Base-by-base conservation (phyloP, 108 stramenopile genomes). In the Ochromonas danica region DNA sequence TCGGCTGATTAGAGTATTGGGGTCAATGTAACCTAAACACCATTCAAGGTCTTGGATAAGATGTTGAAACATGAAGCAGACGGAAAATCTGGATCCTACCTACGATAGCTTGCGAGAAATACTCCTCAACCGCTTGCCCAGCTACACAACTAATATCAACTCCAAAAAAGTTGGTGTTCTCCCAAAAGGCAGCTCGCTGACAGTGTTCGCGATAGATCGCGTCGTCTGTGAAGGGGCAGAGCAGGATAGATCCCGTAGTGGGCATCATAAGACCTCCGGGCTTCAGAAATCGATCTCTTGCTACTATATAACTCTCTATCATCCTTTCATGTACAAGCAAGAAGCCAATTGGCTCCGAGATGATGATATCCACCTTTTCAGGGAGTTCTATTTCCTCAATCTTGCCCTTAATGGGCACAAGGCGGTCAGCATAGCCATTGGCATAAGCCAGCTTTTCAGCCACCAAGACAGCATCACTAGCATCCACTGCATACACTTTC, bases 331-430 rank as follows among this genome's bases (percentile, higher is more conserved):
- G 97, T 27, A 97, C 78, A 43, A 97, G 81, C 78, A 94, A 95
- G 87, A 97, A 98, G 40, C 98, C 98, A 94, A 99, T 99, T 96
- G 96, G 97, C 87, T 99, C 98, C 39, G 93, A 93, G 1, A 99
- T 88, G 67, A 99, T 96, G 39, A 97, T 91, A 85, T 99, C 98
- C 27, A 96, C 94, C n/a, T 90, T 41, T 51, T 92, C 92, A 0
- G 91, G 93, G 0, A 96, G 81, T 35, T 93, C 87, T 38, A 97
- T 87, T 40, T 96, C 96, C 84, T 99, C 98, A 38, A 93, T 70
- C 78, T 95, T 95, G 10, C 94, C 92, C 70, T 91, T 81, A 51
- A 94, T 90, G 31, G 96, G 63, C 25, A 89, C 92, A 51, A 97
- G 93, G 62, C 85, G 88, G 61, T 94, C 92, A 14, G 80, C 78